These are phyloP conservation scores for Phytophthora pseudosyringae DNA, from an alignment of 352 stramenopile species.

Conservation along the genomic window DNA sequence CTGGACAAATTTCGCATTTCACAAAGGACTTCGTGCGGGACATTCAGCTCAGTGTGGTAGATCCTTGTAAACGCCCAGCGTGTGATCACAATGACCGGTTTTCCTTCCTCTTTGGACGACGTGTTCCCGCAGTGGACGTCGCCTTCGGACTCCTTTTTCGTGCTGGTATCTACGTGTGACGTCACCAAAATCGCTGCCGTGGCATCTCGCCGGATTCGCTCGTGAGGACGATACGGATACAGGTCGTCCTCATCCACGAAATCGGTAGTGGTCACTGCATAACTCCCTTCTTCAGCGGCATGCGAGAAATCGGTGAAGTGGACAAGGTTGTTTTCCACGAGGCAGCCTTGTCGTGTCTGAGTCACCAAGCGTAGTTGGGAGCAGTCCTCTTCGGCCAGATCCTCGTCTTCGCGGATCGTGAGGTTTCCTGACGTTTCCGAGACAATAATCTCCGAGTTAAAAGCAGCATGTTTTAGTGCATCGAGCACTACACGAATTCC, in stretches of 20 bases:
- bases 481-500: slow-evolving; percentile 44
- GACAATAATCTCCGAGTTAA: slow-evolving; percentile 68
- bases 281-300: slow-evolving; percentile 7
- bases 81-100: slow-evolving; percentile 41
- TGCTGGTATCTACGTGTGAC: slow-evolving; percentile 13
- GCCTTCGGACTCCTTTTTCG: slow-evolving; percentile 6
- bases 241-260: slow-evolving; percentile 56
- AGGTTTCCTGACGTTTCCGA: slow-evolving; percentile 55
- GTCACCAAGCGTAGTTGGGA: slow-evolving; percentile 50
- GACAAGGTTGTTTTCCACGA: slow-evolving; percentile 45
- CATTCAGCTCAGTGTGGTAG: slow-evolving; percentile 30
- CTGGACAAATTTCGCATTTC: slow-evolving; percentile 34
- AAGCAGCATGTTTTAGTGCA: slow-evolving; percentile 46
- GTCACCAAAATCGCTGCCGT: slow-evolving; percentile 39
- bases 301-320: slow-evolving; percentile 19
- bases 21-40: slow-evolving; percentile 34
- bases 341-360: slow-evolving; percentile 23
- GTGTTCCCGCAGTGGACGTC: slow-evolving; percentile 16
- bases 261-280: slow-evolving; percentile 19
- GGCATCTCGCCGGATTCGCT: slow-evolving; percentile 42
- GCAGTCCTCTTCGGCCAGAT: slow-evolving; percentile 43
- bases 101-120: slow-evolving; percentile 31
- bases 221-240: slow-evolving; percentile 41
- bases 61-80: slow-evolving; percentile 43
- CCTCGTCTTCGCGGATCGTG: slow-evolving; percentile 62